A percentile compares a stretch with the other conserved stretches of the same genome.
phyloP scores from a whole-genome alignment of 176 grass and related monocot genomes.

The Triticum monococcum region DNA sequence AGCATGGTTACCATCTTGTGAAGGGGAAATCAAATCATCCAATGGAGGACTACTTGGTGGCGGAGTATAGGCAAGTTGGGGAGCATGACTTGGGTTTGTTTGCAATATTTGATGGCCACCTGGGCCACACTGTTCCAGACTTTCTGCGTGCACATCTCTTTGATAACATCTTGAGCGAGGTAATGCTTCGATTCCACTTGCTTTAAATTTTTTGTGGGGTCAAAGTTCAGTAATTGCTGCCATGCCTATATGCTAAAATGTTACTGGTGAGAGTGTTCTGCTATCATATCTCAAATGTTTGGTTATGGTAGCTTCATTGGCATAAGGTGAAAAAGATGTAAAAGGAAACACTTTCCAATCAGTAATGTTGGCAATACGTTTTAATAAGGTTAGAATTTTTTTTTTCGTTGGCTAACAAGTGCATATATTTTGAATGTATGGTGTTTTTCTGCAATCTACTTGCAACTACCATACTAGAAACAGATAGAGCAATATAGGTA shows the following conservation, averaged over 20 bases:
- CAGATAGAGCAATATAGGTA: background rate
- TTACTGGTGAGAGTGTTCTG: background rate
- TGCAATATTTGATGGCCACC: slow-evolving; percentile 91
- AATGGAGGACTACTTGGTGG: slow-evolving; percentile 91
- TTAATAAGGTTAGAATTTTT: background rate
- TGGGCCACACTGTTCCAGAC: slow-evolving; percentile 77
- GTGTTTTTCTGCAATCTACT: background rate
- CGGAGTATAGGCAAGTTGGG: slow-evolving; percentile 72
- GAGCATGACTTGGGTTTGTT: slow-evolving; percentile 75
- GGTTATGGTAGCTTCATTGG: background rate
- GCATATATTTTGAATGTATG: background rate
- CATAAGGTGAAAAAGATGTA: background rate
- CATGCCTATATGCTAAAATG: slow-evolving; percentile 11
- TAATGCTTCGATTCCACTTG: slow-evolving; percentile 37
- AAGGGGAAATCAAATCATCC: slow-evolving; percentile 92
- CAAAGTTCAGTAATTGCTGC: background rate
- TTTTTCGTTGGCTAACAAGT: background rate
- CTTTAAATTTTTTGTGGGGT: background rate
- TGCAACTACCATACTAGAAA: slow-evolving; percentile 21
- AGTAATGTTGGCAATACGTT: background rate
- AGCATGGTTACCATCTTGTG: slow-evolving; percentile 84
- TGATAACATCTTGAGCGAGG: slow-evolving; percentile 89
- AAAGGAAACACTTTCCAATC: background rate
- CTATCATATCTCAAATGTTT: slow-evolving; percentile 15
- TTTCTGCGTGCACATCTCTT: slow-evolving; percentile 78